These are phyloP conservation scores for Agrocybe pediades DNA, from an alignment of 768 basidiomycete genomes.

Conservation along the genomic window DNA sequence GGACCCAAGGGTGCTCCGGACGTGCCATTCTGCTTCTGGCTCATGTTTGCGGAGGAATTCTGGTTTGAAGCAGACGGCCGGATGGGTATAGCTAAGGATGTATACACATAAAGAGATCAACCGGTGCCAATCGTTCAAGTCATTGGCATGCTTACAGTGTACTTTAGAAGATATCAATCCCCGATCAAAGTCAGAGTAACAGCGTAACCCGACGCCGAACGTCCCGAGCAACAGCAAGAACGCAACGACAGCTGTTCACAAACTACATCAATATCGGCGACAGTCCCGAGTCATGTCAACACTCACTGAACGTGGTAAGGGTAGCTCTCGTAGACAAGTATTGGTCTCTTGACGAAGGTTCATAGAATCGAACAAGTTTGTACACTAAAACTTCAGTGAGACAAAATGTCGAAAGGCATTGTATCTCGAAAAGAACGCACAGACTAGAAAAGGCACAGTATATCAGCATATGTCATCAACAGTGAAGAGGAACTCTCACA, in stretches of 20 bases:
- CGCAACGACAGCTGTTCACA: constrained; percentile 62
- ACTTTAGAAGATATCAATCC: constrained; percentile 76
- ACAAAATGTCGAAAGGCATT: background rate
- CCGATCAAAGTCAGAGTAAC: constrained; percentile 81
- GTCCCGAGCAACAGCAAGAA: constrained; percentile 76
- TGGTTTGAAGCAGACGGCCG: constrained; percentile 44
- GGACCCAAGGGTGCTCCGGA: constrained; percentile 57
- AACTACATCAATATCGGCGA: background rate
- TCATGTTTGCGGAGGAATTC: constrained; percentile 45
- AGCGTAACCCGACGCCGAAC: constrained; percentile 75
- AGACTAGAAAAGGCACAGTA: constrained; percentile 29
- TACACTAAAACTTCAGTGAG: constrained; percentile 51
- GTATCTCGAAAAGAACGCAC: constrained; percentile 23
- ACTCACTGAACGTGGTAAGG: constrained; percentile 76
- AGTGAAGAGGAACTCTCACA: constrained; percentile 51
- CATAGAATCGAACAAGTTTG: constrained; percentile 84
- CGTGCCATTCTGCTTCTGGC: constrained; percentile 47
- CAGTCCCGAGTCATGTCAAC: background rate
- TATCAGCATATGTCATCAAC: background rate
- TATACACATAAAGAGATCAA: constrained; percentile 22
- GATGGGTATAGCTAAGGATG: constrained; percentile 45
- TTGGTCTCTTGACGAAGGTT: constrained; percentile 50
- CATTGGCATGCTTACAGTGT: constrained; percentile 56
- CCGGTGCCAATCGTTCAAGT: constrained; percentile 7
- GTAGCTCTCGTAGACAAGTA: constrained; percentile 80